Percentiles rank a stretch among this genome's conserved stretches.
Conservation (phyloP, 257 asterid species). For the Rehmannia glutinosa region DNA sequence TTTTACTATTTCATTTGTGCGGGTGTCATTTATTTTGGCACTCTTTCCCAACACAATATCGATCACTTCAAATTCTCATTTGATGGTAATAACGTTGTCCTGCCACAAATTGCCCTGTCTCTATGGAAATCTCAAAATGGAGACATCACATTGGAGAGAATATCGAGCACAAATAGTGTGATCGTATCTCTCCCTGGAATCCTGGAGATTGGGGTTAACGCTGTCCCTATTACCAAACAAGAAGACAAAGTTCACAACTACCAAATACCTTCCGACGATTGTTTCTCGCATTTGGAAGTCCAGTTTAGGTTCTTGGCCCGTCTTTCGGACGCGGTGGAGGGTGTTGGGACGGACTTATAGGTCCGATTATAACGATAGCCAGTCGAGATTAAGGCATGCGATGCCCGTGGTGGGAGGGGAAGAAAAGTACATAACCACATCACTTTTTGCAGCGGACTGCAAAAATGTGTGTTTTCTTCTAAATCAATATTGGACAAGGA, state of each 20-base stretch:
- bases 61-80: conserved; percentile 45
- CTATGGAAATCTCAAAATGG: conserved; percentile 30
- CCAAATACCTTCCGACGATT: conserved; percentile 46
- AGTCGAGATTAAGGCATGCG: conserved; percentile 38
- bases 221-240: conserved; percentile 48
- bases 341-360: conserved; percentile 51
- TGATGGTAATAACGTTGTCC: conserved; percentile 26
- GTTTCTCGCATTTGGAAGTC: conserved; percentile 58
- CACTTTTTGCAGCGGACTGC: conserved; percentile 38
- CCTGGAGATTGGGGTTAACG: conserved; percentile 42
- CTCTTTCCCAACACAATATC: too few species aligned
- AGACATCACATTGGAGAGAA: conserved; percentile 32
- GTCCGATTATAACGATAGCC: conserved; percentile 48
- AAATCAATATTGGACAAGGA: too few species aligned
- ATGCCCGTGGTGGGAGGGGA: conserved; percentile 64
- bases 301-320: conserved; percentile 47
- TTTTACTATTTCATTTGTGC: too few species aligned
- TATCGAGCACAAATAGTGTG: conserved; percentile 30
- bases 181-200: conserved; percentile 24
- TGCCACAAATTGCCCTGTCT: conserved; percentile 15
- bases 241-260: conserved; percentile 57
- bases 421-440: conserved; percentile 39
- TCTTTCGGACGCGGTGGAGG: conserved; percentile 48
- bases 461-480: conserved; percentile 24
- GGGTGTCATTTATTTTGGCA: too few species aligned